phyloP scores from a whole-genome alignment of 495 filamentous ascomycete species.

The Trichocladium uniseriatum region DNA sequence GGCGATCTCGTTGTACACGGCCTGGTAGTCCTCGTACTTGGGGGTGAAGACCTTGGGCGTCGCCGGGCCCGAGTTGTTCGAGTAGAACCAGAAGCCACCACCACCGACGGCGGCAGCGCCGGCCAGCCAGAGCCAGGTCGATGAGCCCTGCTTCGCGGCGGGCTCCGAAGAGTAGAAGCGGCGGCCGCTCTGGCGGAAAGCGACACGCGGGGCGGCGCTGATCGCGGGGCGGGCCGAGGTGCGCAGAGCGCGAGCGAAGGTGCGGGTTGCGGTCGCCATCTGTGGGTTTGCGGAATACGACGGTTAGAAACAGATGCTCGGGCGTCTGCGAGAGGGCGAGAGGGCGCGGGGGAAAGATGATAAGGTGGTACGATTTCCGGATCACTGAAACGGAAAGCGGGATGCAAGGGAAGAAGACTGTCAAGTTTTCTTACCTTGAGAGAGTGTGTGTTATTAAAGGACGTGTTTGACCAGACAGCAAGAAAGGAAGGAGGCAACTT shows the following conservation, averaged over 20 bases:
- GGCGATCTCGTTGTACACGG: constrained; percentile 87
- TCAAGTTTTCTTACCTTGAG: constrained; percentile 3
- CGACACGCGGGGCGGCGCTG: constrained; percentile 43
- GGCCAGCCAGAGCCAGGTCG: constrained; percentile 33
- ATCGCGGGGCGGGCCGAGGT: constrained; percentile 42
- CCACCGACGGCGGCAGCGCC: constrained; percentile 48
- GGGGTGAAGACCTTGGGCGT: constrained; percentile 56
- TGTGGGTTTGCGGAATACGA: constrained; percentile 8
- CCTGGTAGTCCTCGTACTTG: constrained; percentile 83
- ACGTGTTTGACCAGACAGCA: constrained; percentile 3
- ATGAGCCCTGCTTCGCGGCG: constrained; percentile 45
- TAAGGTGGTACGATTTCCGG: constrained; percentile 6
- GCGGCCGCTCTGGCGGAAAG: constrained; percentile 55
- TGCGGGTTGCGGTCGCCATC: constrained; percentile 42
- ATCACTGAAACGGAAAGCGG: neutral
- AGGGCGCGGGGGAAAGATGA: constrained; percentile 9
- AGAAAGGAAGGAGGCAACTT: neutral
- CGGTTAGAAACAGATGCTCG: constrained; percentile 2
- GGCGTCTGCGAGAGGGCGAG: constrained; percentile 13
- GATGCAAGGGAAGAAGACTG: constrained; percentile 24
- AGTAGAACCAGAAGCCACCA: constrained; percentile 60
- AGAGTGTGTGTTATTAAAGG: constrained; percentile 12
- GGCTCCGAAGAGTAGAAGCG: constrained; percentile 71
- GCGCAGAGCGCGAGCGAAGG: constrained; percentile 51
- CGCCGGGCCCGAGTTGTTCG: constrained; percentile 40